Conservation (phyloP, 495 filamentous ascomycete species). For the Xylaria flabelliformis region DNA sequence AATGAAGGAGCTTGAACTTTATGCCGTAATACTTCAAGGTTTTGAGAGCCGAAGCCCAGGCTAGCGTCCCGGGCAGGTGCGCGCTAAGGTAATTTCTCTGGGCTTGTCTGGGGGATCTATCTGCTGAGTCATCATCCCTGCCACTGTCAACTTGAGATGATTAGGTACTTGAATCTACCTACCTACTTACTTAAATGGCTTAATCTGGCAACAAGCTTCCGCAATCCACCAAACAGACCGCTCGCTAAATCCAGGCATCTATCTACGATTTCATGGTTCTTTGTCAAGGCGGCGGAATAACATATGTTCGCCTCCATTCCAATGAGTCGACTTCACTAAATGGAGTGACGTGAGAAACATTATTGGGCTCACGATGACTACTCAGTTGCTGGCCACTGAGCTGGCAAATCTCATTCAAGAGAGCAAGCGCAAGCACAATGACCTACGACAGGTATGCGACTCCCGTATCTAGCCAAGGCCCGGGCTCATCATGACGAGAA, state of each 20-base stretch:
- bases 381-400: conserved; percentile 88
- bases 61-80: neutral
- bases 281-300: conserved; percentile 6
- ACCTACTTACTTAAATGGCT: too few species aligned
- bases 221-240: conserved; percentile 25
- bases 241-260: conserved; percentile 7
- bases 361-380: conserved; percentile 74
- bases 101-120: neutral
- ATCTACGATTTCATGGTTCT: neutral
- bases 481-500: neutral
- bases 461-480: neutral
- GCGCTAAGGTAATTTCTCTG: neutral
- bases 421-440: conserved; percentile 89
- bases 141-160: neutral
- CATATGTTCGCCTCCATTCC: neutral
- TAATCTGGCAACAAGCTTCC: conserved; percentile 42
- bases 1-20: conserved; percentile 1
- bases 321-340: conserved; percentile 5
- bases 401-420: conserved; percentile 93
- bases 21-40: neutral
- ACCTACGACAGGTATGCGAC: conserved; percentile 76
- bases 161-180: neutral
- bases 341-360: conserved; percentile 38
- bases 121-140: conserved; percentile 23
- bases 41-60: neutral